phyloP scores from a whole-genome alignment of 192 early-diverging fungal species.

The Geranomyces variabilis region DNA sequence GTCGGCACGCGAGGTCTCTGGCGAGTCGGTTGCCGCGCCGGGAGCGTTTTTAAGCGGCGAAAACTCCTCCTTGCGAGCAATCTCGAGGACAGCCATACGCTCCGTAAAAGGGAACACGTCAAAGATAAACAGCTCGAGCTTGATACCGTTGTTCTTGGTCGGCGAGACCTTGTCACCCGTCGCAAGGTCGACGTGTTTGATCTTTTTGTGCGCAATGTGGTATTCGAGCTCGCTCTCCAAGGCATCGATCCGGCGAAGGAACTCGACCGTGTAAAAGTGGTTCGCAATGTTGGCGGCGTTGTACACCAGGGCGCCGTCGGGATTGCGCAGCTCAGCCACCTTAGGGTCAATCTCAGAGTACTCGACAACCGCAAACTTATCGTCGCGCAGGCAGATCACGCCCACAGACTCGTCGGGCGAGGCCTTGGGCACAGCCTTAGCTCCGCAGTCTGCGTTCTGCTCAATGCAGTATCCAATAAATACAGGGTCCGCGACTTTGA shows the following conservation, averaged over 20 bases:
- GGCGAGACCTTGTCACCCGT: constrained; percentile 75
- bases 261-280: constrained; percentile 95
- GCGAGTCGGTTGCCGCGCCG: constrained; percentile 82
- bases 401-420: constrained; percentile 89
- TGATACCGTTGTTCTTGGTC: constrained; percentile 90
- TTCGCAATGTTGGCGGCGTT: constrained; percentile 98
- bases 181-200: constrained; percentile 82
- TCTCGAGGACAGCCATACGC: constrained; percentile 89
- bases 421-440: constrained; percentile 90
- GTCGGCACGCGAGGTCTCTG: constrained; percentile 90
- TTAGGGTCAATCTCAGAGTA: constrained; percentile 91
- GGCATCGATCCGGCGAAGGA: constrained; percentile 81
- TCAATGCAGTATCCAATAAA: constrained; percentile 93
- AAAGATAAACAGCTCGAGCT: constrained; percentile 99
- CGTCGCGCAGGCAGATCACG: constrained; percentile 88
- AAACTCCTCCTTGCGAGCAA: constrained; percentile 92
- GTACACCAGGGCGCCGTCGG: constrained; percentile 73
- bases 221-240: constrained; percentile 88
- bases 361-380: constrained; percentile 87
- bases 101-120: constrained; percentile 95
- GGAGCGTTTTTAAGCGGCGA: constrained; percentile 98
- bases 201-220: constrained; percentile 98
- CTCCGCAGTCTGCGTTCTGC: constrained; percentile 91
- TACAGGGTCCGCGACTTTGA: constrained; percentile 93
- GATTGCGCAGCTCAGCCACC: constrained; percentile 70